Evolutionary conservation across 169 alveolate species (phyloP).

Genomic region (Plasmodium gaboni): DNA sequence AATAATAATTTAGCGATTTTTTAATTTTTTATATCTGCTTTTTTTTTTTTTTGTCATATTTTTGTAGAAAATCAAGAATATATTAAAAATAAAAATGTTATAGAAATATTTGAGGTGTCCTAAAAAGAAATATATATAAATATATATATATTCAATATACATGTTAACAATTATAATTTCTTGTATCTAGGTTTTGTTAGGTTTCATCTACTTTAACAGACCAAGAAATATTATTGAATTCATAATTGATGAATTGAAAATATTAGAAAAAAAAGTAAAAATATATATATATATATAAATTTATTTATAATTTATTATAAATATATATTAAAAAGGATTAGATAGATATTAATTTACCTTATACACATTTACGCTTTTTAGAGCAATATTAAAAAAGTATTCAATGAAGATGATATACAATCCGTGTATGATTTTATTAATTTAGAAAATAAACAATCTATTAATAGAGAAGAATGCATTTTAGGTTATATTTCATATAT

Average conservation of each 20-base stretch:
- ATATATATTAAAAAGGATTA: neutral
- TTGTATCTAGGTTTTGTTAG: constrained; percentile 42
- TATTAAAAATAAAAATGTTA: constrained; percentile 35
- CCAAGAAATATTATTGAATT: constrained; percentile 61
- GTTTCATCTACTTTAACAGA: constrained; percentile 46
- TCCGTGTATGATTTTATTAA: constrained; percentile 46
- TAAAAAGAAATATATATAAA: constrained; percentile 4
- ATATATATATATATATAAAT: constrained; percentile 7
- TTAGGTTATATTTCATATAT: constrained; percentile 19
- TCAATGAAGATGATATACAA: constrained; percentile 34
- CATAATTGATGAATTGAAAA: constrained; percentile 37
- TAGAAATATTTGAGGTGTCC: constrained; percentile 62
- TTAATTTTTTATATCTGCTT: neutral
- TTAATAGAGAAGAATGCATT: constrained; percentile 60
- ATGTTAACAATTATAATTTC: neutral
- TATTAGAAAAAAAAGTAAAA: constrained; percentile 55
- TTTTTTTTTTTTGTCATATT: constrained; percentile 6
- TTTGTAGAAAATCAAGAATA: constrained; percentile 46
- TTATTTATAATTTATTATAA: neutral
- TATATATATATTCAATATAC: too few species aligned
- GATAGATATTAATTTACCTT: neutral
- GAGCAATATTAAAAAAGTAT: constrained; percentile 21
- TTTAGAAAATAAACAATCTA: constrained; percentile 67
- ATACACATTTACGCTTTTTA: neutral
- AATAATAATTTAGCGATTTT: too few species aligned